Base-by-base conservation (phyloP, 2,329 filamentous ascomycete species). In the Teratosphaeria pseudoeucalypti region DNA sequence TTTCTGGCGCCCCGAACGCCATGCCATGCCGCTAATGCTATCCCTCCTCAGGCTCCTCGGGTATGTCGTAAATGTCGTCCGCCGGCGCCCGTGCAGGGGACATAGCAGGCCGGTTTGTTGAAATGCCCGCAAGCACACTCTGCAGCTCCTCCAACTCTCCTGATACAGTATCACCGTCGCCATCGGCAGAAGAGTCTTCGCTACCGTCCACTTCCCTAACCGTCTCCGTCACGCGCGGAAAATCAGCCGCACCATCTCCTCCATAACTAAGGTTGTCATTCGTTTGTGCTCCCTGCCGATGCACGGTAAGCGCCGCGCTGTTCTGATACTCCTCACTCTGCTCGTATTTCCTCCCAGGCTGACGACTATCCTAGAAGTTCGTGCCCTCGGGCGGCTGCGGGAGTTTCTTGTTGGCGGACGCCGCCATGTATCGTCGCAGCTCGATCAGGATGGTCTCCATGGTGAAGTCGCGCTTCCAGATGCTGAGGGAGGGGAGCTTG, bases 381-480 rank as follows among this genome's bases (percentile, higher is more conserved):
- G 88, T 85, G 60, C 91, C 92, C 78, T 99, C 94, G 3, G 89
- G 84, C 49, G 94, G 94, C 75, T 99, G 94, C 12, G 90, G 88
- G 34, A 96, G 85, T 78, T 97, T 97, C 83, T 96, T 96, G 79
- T 97, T 88, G 66, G 85, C 82, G 29, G 89, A 86, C 61, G 92
- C 84, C 34, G 92, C 92, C 94, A 99, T 97, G 74, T 89, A 95
- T 76, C 92, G 95, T 65, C 79, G 64, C 61, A 96, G 80, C 73
- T 95, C 91, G 64, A 94, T 90, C 65, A 96, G 78, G 58, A 95
- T 86, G 1, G 90, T 95, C 79, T 97, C 92, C 89, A 96, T 95
- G 37, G 91, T 95, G 72, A 91, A 94, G 54, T 95, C 88, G 61
- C 90, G 82, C 79, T 89, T 94, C 94, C 94, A 99, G 74, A 89